These are phyloP conservation scores for Russula earlei DNA, from an alignment of 768 basidiomycete species.

Conservation along the genomic window DNA sequence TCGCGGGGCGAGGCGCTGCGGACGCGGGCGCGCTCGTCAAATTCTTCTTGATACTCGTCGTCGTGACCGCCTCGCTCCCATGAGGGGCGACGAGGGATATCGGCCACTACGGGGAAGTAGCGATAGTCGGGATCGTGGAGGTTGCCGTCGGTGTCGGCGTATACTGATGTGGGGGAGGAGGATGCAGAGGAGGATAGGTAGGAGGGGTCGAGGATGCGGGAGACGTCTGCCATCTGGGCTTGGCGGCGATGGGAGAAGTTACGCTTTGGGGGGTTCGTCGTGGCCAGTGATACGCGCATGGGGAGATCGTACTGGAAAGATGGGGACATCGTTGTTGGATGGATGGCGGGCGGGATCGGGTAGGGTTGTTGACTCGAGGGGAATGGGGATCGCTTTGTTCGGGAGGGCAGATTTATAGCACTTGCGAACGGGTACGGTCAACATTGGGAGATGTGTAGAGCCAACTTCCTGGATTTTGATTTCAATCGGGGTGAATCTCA, in stretches of 20 bases:
- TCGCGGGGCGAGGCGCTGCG: constrained; percentile 14
- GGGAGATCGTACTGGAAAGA: constrained; percentile 21
- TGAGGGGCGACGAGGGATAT: constrained; percentile 23
- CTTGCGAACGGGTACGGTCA: neutral
- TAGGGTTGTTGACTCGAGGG: neutral
- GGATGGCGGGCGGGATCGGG: neutral
- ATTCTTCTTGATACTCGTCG: constrained; percentile 17
- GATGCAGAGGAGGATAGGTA: constrained; percentile 35
- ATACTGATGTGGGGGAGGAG: constrained; percentile 31
- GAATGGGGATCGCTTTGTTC: neutral
- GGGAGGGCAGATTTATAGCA: constrained; percentile 15
- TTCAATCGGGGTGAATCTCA: constrained; percentile 10
- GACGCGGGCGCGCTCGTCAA: constrained; percentile 12
- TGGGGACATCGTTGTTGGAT: constrained; percentile 9
- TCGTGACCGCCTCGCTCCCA: constrained; percentile 30
- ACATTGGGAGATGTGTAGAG: neutral
- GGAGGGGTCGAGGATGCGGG: constrained; percentile 55
- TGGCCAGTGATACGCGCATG: constrained; percentile 25
- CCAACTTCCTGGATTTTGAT: neutral
- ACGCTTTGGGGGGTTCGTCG: constrained; percentile 26
- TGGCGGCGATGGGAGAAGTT: constrained; percentile 12
- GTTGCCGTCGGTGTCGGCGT: constrained; percentile 53
- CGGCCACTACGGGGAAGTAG: constrained; percentile 42
- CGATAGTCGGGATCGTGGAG: constrained; percentile 62
- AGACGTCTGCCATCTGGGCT: constrained; percentile 38